Conservation (phyloP, 2,329 filamentous ascomycete genomes). For the Fusarium oligoseptatum region DNA sequence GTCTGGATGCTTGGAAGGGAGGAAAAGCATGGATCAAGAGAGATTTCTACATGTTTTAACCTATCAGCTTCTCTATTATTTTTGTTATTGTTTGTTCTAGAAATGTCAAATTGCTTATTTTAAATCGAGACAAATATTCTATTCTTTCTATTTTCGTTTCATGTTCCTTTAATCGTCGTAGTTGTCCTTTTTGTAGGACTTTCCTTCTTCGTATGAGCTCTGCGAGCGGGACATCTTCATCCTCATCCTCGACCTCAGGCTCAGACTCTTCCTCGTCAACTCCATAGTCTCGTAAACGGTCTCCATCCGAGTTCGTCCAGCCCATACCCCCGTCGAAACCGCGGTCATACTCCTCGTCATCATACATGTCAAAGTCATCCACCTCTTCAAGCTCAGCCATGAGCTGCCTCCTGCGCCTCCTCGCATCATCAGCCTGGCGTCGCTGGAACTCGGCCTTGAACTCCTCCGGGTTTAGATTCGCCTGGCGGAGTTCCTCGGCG, state of each 20-base stretch:
- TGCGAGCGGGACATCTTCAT: conserved; percentile 76
- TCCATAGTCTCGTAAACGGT: conserved; percentile 80
- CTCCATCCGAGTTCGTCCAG: conserved; percentile 83
- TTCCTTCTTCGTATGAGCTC: conserved; percentile 73
- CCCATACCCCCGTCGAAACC: conserved; percentile 55
- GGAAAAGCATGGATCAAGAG: conserved; percentile 17
- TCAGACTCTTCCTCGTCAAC: conserved; percentile 78
- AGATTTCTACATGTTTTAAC: conserved; percentile 5
- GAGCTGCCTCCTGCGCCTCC: conserved; percentile 56
- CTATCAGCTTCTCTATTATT: conserved; percentile 1
- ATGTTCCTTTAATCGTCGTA: conserved; percentile 47
- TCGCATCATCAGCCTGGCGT: conserved; percentile 62
- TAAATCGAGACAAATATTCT: conserved; percentile 16
- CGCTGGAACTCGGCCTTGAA: conserved; percentile 63
- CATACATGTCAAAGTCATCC: conserved; percentile 68
- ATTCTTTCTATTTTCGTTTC: conserved; percentile 35
- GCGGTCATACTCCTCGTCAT: conserved; percentile 69
- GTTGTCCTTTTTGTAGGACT: conserved; percentile 49
- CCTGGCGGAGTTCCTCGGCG: conserved; percentile 51
- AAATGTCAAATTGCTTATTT: conserved; percentile 33
- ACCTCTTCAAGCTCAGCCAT: conserved; percentile 66
- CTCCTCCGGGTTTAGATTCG: conserved; percentile 57
- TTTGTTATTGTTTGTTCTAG: conserved; percentile 14
- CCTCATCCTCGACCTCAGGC: conserved; percentile 57
- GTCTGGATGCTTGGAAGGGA: conserved; percentile 40